Evolutionary conservation across 306 rosid genomes (phyloP), one percentile per base, ranked within the genome.

Genomic region (Luffa aegyptiaca): DNA sequence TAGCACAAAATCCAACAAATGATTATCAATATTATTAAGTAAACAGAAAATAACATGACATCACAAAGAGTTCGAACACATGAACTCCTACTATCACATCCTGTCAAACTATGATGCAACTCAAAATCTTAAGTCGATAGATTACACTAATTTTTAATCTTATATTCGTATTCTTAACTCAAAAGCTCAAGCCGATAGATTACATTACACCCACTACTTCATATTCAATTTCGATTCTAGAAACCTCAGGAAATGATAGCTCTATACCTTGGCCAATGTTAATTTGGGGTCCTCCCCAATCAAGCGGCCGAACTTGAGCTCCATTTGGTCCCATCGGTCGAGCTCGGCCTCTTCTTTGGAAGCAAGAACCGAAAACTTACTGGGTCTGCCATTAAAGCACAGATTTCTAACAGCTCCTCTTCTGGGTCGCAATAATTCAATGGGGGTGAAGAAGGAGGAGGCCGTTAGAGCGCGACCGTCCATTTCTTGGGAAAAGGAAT

Each of bases 281-380:
- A 96, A 92, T 64, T 93, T 89, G 6, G 99, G 99, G 88, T 96
- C 99, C 80, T 93, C 98, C 2, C 97, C 98, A 35, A 96, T 84
- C 84, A 93, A 80, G 78, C 92, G 91, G n/a, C 97, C 99, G 74
- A 96, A 91, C 84, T 91, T 89, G 88, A 93, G 91, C 81, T 96
- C 99, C 97, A 90, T 90, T 45, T 82, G 91, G 91, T 96, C 98
- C 76, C 87, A 6, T 31, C 79, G 84, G 74, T 96, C 89, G 76
- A 93, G 82, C 82, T 91, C 84, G 9, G 91, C 85, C 10, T 87
- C 88, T 48, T 91, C 92, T 49, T 82, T 86, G 36, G 97, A 88
- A 64, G 93, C 91, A 35, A 20, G 79, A 59, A 86, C 87, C 44
- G 48, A 75, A 77, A 90, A 86, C 45, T 78, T 82, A 45, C 77